These are phyloP conservation scores for Cystofilobasidium macerans DNA, from an alignment of 768 basidiomycete genomes.

Conservation along the genomic window DNA sequence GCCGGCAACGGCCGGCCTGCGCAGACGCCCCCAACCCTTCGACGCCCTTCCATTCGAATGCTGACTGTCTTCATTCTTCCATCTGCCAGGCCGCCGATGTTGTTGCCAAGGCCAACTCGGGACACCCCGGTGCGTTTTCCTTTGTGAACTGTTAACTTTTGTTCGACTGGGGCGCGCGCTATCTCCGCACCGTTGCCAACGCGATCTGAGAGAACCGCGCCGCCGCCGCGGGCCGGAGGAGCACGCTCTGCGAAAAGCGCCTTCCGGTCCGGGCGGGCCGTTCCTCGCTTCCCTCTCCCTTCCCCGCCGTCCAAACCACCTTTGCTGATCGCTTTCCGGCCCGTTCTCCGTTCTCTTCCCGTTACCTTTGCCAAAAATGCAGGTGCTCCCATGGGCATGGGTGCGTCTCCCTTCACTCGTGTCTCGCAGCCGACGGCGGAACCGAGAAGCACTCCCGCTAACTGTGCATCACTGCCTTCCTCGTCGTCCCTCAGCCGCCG, in stretches of 20 bases:
- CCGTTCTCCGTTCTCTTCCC: not conserved
- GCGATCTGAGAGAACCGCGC: too few species aligned
- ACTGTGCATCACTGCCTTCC: not conserved
- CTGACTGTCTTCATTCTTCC: constrained; percentile 14
- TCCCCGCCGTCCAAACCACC: too few species aligned
- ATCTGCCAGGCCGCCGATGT: constrained; percentile 37
- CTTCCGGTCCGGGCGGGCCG: too few species aligned
- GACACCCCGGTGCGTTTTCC: constrained; percentile 63
- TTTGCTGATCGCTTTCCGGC: not conserved
- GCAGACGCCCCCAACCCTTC: not conserved
- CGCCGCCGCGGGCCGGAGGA: too few species aligned
- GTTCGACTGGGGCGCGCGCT: not conserved
- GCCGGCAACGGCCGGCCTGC: not conserved
- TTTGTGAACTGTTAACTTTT: not conserved
- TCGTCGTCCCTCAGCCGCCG: constrained; percentile 30
- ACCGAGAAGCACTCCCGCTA: not conserved
- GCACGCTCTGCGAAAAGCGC: too few species aligned
- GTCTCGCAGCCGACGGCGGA: not conserved
- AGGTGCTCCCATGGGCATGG: constrained; percentile 94
- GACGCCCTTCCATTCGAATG: not conserved
- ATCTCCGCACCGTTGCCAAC: not conserved
- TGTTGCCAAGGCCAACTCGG: constrained; percentile 60
- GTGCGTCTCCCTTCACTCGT: not conserved
- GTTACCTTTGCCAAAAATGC: not conserved
- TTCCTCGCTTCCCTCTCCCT: too few species aligned